A percentile compares a stretch with the other conserved stretches of the same genome.
Evolutionary conservation across 2,329 filamentous ascomycete genomes (phyloP).

Genomic region (Phialophora expanda): DNA sequence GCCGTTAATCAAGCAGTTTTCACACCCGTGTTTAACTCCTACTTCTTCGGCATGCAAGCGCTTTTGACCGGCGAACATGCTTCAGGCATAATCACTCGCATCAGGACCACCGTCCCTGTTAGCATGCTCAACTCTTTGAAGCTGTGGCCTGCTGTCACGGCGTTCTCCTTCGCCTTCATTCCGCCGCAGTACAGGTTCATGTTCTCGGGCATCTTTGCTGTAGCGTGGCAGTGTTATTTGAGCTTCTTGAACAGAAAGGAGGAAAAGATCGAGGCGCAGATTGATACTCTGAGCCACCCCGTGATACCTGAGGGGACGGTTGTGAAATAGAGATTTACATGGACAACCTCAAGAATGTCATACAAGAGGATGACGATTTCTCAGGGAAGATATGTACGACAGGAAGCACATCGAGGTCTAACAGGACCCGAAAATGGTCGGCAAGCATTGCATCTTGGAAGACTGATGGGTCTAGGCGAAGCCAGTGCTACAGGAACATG

Average conservation of each 20-base stretch:
- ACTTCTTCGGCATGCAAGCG: conserved; percentile 82
- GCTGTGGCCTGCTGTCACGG: conserved; percentile 85
- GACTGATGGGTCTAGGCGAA: neutral
- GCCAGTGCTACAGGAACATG: neutral
- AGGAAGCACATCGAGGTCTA: neutral
- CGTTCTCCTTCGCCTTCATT: conserved; percentile 84
- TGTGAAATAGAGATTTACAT: conserved; percentile 17
- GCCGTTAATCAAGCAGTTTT: conserved; percentile 78
- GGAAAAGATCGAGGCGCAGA: conserved; percentile 36
- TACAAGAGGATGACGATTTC: neutral
- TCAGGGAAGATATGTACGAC: neutral
- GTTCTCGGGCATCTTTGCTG: conserved; percentile 77
- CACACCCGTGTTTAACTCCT: conserved; percentile 80
- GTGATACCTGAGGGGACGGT: conserved; percentile 21
- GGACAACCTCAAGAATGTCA: neutral
- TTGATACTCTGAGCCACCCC: conserved; percentile 27
- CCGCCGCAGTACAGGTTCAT: conserved; percentile 78
- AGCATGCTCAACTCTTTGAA: conserved; percentile 81
- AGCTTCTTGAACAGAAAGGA: conserved; percentile 54
- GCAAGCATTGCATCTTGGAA: neutral
- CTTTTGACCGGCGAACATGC: conserved; percentile 71
- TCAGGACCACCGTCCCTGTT: conserved; percentile 75
- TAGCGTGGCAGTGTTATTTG: conserved; percentile 92
- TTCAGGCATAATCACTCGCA: conserved; percentile 69
- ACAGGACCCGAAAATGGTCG: neutral